Conservation (phyloP, 768 basidiomycete genomes). For the Boletus eberwhitei region DNA sequence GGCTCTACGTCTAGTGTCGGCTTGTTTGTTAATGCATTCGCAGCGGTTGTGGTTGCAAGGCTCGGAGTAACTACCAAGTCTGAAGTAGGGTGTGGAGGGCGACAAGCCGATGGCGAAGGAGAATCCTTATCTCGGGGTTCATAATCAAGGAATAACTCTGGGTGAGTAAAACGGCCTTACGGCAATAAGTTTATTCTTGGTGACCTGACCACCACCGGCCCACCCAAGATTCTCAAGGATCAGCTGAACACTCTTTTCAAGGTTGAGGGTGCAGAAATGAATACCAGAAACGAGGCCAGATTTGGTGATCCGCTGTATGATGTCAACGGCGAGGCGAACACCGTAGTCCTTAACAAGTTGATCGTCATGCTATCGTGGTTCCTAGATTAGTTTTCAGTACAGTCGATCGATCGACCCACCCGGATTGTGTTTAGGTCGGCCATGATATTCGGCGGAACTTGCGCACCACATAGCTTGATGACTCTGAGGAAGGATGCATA, state of each 20-base stretch:
- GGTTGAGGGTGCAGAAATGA: conserved; percentile 95
- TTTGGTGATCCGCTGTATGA: conserved; percentile 59
- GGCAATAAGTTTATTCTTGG: conserved; percentile 64
- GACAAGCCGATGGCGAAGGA: conserved; percentile 32
- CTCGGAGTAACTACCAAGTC: conserved; percentile 59
- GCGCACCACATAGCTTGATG: conserved; percentile 82
- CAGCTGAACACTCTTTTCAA: conserved; percentile 90
- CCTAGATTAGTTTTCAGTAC: background rate
- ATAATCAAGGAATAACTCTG: background rate
- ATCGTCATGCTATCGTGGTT: conserved; percentile 74
- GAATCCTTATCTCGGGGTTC: conserved; percentile 36
- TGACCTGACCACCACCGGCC: conserved; percentile 45
- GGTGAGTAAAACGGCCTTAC: conserved; percentile 36
- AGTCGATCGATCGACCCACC: conserved; percentile 40
- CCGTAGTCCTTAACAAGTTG: conserved; percentile 93
- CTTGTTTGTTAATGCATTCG: conserved; percentile 48
- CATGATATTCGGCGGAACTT: conserved; percentile 66
- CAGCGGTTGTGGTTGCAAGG: conserved; percentile 61
- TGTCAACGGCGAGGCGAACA: conserved; percentile 77
- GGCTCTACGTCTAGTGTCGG: conserved; percentile 52
- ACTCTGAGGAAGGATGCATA: conserved; percentile 91
- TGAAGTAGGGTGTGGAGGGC: conserved; percentile 27
- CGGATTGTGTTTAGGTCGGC: conserved; percentile 69
- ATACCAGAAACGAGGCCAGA: conserved; percentile 67
- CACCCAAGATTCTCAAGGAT: conserved; percentile 80